Percentiles rank a stretch among this genome's conserved stretches.
Evolutionary conservation across 108 stramenopile species (phyloP).

Genomic region (Pseudonitzschia pungens): DNA sequence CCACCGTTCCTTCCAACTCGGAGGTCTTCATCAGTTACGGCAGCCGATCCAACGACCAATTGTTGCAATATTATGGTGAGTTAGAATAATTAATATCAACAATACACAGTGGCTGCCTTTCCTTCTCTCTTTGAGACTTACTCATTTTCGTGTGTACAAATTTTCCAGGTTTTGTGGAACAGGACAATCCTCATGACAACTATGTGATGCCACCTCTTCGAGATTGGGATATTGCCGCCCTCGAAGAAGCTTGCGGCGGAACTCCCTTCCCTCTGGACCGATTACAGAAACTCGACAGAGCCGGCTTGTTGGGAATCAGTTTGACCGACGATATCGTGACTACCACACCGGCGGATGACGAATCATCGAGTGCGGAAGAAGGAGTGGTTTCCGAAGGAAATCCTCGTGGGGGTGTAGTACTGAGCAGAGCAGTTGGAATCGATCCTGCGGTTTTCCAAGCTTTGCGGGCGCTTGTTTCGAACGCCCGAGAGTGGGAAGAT

Average conservation of each 20-base stretch:
- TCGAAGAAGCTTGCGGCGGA: slow-evolving; percentile 73
- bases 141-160: background rate
- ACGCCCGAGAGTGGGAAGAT: slow-evolving; percentile 72
- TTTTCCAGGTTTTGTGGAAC: slow-evolving; percentile 76
- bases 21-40: slow-evolving; percentile 88
- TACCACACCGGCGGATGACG: background rate
- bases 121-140: background rate
- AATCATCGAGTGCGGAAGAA: slow-evolving; percentile 14
- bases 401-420: slow-evolving; percentile 71
- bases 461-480: slow-evolving; percentile 71
- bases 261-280: slow-evolving; percentile 62
- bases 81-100: background rate
- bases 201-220: slow-evolving; percentile 88
- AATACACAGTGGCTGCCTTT: too few relatives aligned
- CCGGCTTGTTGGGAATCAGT: slow-evolving; percentile 68
- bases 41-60: slow-evolving; percentile 84
- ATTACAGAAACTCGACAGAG: slow-evolving; percentile 72
- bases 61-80: slow-evolving; percentile 87
- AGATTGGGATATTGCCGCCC: slow-evolving; percentile 76
- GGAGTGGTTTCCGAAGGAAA: slow-evolving; percentile 52
- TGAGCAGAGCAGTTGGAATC: slow-evolving; percentile 68
- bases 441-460: slow-evolving; percentile 87
- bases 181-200: slow-evolving; percentile 76
- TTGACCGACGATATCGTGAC: background rate
- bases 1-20: slow-evolving; percentile 23